Base-by-base conservation (phyloP, 1,139 yeast species). In the Yamadazyma trypodendri region DNA sequence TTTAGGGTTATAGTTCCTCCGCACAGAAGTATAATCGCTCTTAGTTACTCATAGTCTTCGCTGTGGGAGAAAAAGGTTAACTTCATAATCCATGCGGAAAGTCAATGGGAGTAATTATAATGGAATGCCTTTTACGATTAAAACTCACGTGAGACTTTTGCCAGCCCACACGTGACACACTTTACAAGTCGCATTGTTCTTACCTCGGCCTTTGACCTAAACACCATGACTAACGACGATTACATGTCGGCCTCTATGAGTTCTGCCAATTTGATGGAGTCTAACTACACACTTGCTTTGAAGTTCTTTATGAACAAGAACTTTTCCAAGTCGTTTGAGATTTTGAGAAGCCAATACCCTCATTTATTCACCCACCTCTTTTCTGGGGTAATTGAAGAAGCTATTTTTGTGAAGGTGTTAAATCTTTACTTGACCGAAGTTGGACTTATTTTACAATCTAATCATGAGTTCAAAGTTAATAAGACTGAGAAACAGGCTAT, bases 301-400 rank as follows among this genome's bases (percentile, higher is more conserved):
- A 71, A 70, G 50, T 58, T 59, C 39, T 71, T 71, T 47, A 59
- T 65, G 49, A 68, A 66, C 46, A 66, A 62, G 49, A 60, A 65
- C 43, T 63, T 69, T 35, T 53, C 49, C 5, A 55, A 57, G 36
- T 67, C 75, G 6, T 69, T 54, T 44, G 57, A 47, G 18, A 48
- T 68, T 14, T 52, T 60, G 18, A 50, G 49, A 30, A 48, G 52
- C 33, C 50, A 66, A 29, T 63, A 59, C 41, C 44, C 44, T 13
- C 43, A 44, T 10, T 42, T 60, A 12, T 55, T 60, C 36, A 41
- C 46, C 6, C 60, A 60, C 35, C 56, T 52, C 33, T 42, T 44
- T 10, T 52, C 56, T 25, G 66, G 62, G 12, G 45, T 52, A 24
- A 55, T 68, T 13, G 50, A 55, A 4, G 63, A 61, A 37, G 44